Evolutionary conservation across 2,329 filamentous ascomycete genomes (phyloP), one percentile per base, ranked within the genome.

Genomic region (Alternaria sp.): DNA sequence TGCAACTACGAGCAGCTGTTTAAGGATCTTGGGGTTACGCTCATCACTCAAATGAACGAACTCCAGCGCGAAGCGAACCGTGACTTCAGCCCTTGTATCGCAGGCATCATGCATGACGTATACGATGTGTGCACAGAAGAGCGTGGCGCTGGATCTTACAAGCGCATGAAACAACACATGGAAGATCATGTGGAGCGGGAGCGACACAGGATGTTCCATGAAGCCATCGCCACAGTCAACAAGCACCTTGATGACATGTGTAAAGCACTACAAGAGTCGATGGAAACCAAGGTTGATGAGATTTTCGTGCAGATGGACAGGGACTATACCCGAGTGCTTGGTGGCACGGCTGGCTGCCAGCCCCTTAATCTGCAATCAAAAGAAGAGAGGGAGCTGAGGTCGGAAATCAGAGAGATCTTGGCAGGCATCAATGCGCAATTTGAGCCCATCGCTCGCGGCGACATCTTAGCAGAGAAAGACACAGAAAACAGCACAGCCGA

Each of bases 151-250:
- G 86, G 87, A 3, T 79, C 73, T 11, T 88, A 78, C 70, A 75
- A 60, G 36, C 81, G 86, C 3, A 89, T 89, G 84, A 88, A 87
- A 65, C 61, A 51, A 0, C 64, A 77, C 25, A 87, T 89, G 85
- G 58, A 58, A 0, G 45, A 66, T 0, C 81, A 88, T 57, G 81
- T 89, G 2, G 73, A 81, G 0, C 40, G 52, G 0, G 55, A 73
- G 5, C 81, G 83, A 3, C 63, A 77, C 11, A 68, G 63, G 1
- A 89, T 89, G 86, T 89, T 89, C 69, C 63, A 69, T 3, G 66
- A 79, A 5, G 84, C 84, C 0, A 81, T 81, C 0, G 60, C 81
- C 1, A 75, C 76, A 4, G 84, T 87, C 9, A 78, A 78, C 50
- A 53, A 63, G 0, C 75, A 77, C 11, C 77, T 89, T 1, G 64